Base-by-base conservation (phyloP, 2,329 filamentous ascomycete species). In the Exophiala alcalophila region DNA sequence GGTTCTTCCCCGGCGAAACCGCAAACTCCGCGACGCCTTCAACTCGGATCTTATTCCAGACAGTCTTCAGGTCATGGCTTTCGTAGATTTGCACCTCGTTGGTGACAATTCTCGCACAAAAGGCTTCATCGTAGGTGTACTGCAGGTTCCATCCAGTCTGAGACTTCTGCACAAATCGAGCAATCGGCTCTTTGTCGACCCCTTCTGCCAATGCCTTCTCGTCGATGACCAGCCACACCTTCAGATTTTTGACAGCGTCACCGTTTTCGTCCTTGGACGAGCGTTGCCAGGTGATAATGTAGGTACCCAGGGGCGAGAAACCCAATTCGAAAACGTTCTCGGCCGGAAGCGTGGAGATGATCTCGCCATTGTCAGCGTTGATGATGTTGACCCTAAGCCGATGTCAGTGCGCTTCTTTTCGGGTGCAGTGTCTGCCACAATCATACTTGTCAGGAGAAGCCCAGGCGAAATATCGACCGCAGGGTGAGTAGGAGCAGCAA, bases 31-130 rank as follows among this genome's bases (percentile, higher is more conserved):
- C 69, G 44, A 94, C 86, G 45, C 91, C 91, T 70, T 98, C 92
- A 38, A 89, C 86, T 52, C 85, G 83, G 64, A 98, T 74, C 74
- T 94, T 95, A 69, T 95, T 94, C 89, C 90, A 96, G 50, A 94
- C 87, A 33, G 81, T 90, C 56, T 77, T 73, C 61, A 97, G 74
- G 63, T 97, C 83, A 54, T 84, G 77, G 64, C 87, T 92, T 68
- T 94, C 79, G 72, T 91, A 97, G 67, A 98, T 95, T 60, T 97
- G 92, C 43, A 98, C 86, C 73, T 97, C 90, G 65, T 98, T 98
- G 66, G 87, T 96, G 59, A 97, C 91, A 51, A 83, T 77, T 56
- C 92, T 88, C 54, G 91, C 92, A 65, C 91, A 97, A 66, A 87
- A 91, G 64, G 82, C 80, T 75, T 98, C 92, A 63, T 98, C 92